Evolutionary conservation across 2,329 filamentous ascomycete species (phyloP), one percentile per base, ranked within the genome.

Genomic region (Bisporella sp.): DNA sequence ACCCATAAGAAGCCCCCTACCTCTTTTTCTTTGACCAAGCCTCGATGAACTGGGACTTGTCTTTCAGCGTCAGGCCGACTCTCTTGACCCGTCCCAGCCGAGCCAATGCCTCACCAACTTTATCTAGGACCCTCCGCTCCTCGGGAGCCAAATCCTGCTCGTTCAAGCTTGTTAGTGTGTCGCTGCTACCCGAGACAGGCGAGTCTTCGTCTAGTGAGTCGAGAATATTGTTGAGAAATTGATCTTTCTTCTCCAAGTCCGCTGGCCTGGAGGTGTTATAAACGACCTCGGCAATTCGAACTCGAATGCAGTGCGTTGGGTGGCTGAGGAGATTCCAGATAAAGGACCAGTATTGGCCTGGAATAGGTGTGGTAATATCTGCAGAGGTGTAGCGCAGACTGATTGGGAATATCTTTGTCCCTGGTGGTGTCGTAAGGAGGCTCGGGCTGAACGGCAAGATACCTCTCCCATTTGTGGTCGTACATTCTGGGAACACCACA

Each of bases 401-500:
- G 53, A 99, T 78, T 1, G 93, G 91, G 71, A 95, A 97, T 58
- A 99, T 89, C 64, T 84, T 86, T 6, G 84, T 84, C 48, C 78
- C 74, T 5, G 79, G 66, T 0, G 84, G 81, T 0, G 81, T 80
- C 12, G 82, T 78, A 3, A 93, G 73, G 1, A 99, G 75, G 46
- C 83, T 85, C 0, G 87, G 89, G 54, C 86, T 89, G 49, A 96
- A 81, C 1, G 89, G 87, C 9, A 99, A 71, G 55, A 97, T 91
- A 4, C 86, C 93, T 59, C 88, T 85, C 55, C 92, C 92, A 64
- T 99, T 99, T 42, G 89, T 96, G 1, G 93, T 95, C 4, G 87
- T 93, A 69, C 87, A 92, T 71, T 99, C 93, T 9, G 93, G 92
- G 66, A 97, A 96, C 1, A 96, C 82, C 54, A 85, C 89, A 55